These are phyloP conservation scores for Amoebophrya sp. DNA, from an alignment of 169 alveolate species.

Conservation along the genomic window DNA sequence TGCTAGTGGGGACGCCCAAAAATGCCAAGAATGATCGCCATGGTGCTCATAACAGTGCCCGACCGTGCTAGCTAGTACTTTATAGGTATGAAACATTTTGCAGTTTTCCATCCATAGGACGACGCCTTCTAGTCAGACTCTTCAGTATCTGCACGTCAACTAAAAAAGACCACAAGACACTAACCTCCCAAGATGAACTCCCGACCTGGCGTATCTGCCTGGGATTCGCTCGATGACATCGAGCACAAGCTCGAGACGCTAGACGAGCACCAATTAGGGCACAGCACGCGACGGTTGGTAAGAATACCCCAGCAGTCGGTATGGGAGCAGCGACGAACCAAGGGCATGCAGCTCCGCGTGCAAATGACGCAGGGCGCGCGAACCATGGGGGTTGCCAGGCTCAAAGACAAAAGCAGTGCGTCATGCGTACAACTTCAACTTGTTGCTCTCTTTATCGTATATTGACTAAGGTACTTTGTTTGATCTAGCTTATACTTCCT, in stretches of 20 bases:
- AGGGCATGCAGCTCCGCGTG: not conserved
- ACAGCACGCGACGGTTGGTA: no score
- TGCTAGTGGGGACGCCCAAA: no score
- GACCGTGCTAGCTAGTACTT: no score
- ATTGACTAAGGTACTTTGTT: not conserved
- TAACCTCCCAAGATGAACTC: not conserved
- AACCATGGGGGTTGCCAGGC: not conserved
- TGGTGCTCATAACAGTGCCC: no score
- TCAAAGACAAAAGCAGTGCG: not conserved
- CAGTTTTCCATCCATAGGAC: no score
- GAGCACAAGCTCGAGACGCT: not conserved
- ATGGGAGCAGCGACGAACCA: not conserved
- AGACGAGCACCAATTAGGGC: no score
- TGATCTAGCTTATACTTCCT: not conserved
- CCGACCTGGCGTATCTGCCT: not conserved
- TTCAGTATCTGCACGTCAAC: no score
- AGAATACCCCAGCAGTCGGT: not conserved
- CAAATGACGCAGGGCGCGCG: constrained; percentile 9
- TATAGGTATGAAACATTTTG: no score
- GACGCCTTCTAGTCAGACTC: no score
- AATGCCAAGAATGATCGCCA: no score
- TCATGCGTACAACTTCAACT: not conserved
- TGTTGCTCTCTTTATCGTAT: not conserved
- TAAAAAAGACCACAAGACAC: no score
- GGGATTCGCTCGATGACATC: not conserved